Percentiles rank a stretch among this genome's conserved stretches.
Conservation (phyloP, 1,284 basidiomycete species). For the Bjerkandera adusta region DNA sequence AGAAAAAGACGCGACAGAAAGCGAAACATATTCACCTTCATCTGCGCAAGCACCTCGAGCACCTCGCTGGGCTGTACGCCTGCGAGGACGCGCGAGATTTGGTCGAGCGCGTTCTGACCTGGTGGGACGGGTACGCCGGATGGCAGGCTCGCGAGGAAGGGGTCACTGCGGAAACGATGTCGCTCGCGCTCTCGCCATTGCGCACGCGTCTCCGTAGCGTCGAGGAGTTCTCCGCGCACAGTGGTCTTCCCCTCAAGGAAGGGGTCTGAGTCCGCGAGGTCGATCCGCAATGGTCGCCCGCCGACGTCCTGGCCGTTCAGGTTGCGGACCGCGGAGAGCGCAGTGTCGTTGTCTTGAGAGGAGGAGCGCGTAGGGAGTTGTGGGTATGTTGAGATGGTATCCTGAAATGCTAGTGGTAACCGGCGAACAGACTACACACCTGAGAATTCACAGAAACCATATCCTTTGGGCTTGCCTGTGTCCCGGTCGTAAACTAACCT, state of each 20-base stretch:
- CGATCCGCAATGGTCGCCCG: slow-evolving; percentile 71
- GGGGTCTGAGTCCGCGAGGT: slow-evolving; percentile 54
- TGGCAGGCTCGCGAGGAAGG: slow-evolving; percentile 70
- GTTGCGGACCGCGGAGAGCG: slow-evolving; percentile 75
- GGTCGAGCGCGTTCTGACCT: slow-evolving; percentile 79
- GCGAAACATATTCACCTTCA: slow-evolving; percentile 95
- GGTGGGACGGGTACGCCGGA: slow-evolving; percentile 75
- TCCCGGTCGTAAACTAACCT: slow-evolving; percentile 96
- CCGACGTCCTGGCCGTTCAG: slow-evolving; percentile 71
- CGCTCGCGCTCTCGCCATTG: slow-evolving; percentile 51
- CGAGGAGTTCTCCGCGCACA: slow-evolving; percentile 61
- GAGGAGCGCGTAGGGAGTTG: no score
- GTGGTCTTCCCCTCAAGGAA: slow-evolving; percentile 51
- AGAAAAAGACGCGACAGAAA: no score
- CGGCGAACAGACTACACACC: slow-evolving; percentile 69
- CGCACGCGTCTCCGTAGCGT: slow-evolving; percentile 53
- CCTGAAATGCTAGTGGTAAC: no score
- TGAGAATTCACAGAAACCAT: slow-evolving; percentile 96
- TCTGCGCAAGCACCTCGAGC: slow-evolving; percentile 94
- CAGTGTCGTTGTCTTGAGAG: slow-evolving; percentile 93
- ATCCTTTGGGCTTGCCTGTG: slow-evolving; percentile 95
- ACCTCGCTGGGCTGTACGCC: slow-evolving; percentile 83
- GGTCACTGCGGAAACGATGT: slow-evolving; percentile 35
- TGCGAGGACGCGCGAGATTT: slow-evolving; percentile 86
- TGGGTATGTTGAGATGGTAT: no score